Evolutionary conservation across 768 basidiomycete genomes (phyloP), one percentile per base, ranked within the genome.

Genomic region (Royoungia palumana): DNA sequence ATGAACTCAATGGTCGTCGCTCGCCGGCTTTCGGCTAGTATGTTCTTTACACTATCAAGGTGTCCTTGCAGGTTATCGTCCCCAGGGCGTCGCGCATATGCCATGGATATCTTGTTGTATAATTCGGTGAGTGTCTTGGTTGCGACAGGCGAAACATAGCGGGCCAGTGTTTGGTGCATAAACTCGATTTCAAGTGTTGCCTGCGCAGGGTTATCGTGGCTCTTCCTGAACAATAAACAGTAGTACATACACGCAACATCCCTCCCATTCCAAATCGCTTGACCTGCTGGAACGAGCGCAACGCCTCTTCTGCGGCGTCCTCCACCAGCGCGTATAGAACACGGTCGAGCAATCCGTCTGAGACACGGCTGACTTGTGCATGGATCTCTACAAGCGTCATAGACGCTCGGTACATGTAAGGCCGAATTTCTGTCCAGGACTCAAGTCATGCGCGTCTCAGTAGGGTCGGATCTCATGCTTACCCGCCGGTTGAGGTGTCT

Each of bases 141-240:
- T 13, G 95, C 91, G 7, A 76, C 62, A 2, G 84, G 75, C 14
- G 89, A 87, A 46, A 97, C 88, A 64, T 95, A 94, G 57, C 89
- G 85, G 25, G 85, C 82, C 35, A 99, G 74, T 6, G 90, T 93
- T 72, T 98, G 96, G 68, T 99, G 95, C 76, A 98, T 85, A 73
- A 98, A 98, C 71, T 98, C 96, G 57, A 98, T 96, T 69, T 98
- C 95, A 22, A 99, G 83, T 5, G 96, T 98, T 13, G 96, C 96
- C 94, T 97, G 65, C 6, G 36, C 49, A 4, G 53, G 32, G 24
- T 2, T 22, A 9, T 6, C 14, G 16, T 17, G 27, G 27, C 36
- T 6, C 12, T 38, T 20, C 32, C 17, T 6, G 34, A 5, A 30
- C 17, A 34, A 36, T n/a, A 30, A 21, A 43, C 28, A 9, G 25